Evolutionary conservation across 225 moss, liverwort and hornwort genomes (phyloP), one percentile per base, ranked within the genome.

Genomic region (Physcomitrium patens): DNA sequence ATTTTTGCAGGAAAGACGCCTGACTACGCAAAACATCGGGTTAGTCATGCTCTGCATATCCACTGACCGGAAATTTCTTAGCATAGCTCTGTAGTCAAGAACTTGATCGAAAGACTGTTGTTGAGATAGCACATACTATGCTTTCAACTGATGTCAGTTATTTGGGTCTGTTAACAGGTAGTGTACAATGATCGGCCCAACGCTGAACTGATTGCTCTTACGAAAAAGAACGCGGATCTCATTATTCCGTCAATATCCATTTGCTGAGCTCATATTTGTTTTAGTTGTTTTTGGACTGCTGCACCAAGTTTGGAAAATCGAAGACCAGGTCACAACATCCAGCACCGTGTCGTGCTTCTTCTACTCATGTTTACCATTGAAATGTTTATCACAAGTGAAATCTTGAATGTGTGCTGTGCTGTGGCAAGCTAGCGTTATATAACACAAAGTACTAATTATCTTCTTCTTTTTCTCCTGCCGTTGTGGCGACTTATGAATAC

Each of bases 171-270:
- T 68, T 12, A 12, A 41, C 87, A 95, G 95, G 89, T 99, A 64
- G 78, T 83, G 27, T 84, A 99, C 64, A 99, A 99, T 68, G 99
- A 99, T 76, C 85, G 89, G 52, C 93, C 95, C 31, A 99, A 99
- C 70, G 99, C 94, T 41, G 94, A 99, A 81, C 82, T 99, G 17
- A 95, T 99, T 71, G 91, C 89, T 58, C 77, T 81, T 9, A 90
- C 94, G 1, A 91, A 89, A 78, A 68, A 77, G 77, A 93, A 89
- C 57, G 99, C 99, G 47, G 94, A 99, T 80, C 77, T 99, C 52
- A 73, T 91, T 48, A 99, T 99, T 60, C 91, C 85, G 13, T 97
- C 97, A 9, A 79, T 93, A 56, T 81, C 91, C 65, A 67, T 73
- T 3, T 61, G 24, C 54, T 65, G 23, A 52, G 56, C 64, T 41